Evolutionary conservation across 2,329 filamentous ascomycete genomes (phyloP).

Genomic region (Ascochyta rabiei): DNA sequence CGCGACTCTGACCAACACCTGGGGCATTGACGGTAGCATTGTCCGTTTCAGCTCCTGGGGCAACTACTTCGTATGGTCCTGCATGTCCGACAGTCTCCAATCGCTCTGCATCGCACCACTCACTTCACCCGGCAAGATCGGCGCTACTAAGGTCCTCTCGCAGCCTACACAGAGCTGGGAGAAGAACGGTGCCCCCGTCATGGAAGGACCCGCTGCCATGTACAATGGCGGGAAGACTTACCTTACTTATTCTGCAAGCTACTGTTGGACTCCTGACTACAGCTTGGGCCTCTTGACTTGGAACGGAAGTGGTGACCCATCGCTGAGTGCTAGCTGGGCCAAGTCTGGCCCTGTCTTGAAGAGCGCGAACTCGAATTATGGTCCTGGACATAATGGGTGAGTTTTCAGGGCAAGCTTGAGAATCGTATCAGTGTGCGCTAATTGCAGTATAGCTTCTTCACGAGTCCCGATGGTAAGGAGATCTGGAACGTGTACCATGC

Average conservation of each 20-base stretch:
- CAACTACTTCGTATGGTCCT: slow-evolving; percentile 63
- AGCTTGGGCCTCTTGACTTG: slow-evolving; percentile 61
- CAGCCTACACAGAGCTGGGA: slow-evolving; percentile 61
- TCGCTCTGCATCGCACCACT: slow-evolving; percentile 51
- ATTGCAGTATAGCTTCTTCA: slow-evolving; percentile 57
- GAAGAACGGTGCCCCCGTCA: slow-evolving; percentile 56
- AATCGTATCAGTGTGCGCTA: neutral
- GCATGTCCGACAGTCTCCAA: slow-evolving; percentile 55
- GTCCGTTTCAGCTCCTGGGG: slow-evolving; percentile 55
- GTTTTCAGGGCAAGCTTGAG: neutral
- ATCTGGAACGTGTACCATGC: slow-evolving; percentile 65
- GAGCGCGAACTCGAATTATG: slow-evolving; percentile 62
- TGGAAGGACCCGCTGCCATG: slow-evolving; percentile 61
- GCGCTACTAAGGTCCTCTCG: slow-evolving; percentile 57
- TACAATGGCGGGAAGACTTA: slow-evolving; percentile 61
- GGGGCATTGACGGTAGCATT: slow-evolving; percentile 60
- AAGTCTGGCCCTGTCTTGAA: slow-evolving; percentile 61
- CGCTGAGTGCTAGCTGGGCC: slow-evolving; percentile 54
- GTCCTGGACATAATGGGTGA: slow-evolving; percentile 61
- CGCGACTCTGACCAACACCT: slow-evolving; percentile 53
- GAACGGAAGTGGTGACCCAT: slow-evolving; percentile 57
- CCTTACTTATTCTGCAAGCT: slow-evolving; percentile 61
- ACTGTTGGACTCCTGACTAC: slow-evolving; percentile 63
- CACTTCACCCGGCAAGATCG: slow-evolving; percentile 52
- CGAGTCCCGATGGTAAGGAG: slow-evolving; percentile 60